Percentiles rank a stretch among this genome's conserved stretches.
phyloP scores from a whole-genome alignment of 371 early-diverging fungal genomes.

The Rhizopus delemar region DNA sequence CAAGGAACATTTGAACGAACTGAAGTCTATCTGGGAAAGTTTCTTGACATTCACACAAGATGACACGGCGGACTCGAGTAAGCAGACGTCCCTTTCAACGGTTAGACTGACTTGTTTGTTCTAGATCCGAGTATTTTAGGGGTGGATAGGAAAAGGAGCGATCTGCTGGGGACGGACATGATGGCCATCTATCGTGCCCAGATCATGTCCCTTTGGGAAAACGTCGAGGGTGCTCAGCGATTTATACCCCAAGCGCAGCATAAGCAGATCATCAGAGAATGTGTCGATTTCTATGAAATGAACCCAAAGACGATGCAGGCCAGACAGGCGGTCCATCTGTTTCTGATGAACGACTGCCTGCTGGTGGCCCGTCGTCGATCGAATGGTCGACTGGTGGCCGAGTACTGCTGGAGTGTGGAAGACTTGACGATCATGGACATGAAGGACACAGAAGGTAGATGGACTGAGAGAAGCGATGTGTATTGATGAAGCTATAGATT shows the following conservation, averaged over 20 bases:
- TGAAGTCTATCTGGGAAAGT: slow-evolving; percentile 64
- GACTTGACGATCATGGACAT: slow-evolving; percentile 82
- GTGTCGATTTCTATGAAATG: slow-evolving; percentile 75
- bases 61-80: neutral
- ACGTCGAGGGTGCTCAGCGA: slow-evolving; percentile 78
- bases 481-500: slow-evolving; percentile 21
- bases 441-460: slow-evolving; percentile 71
- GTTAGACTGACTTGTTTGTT: neutral
- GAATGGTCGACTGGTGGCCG: slow-evolving; percentile 74
- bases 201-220: slow-evolving; percentile 73
- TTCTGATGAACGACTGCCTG: slow-evolving; percentile 80
- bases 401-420: slow-evolving; percentile 72
- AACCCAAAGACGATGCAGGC: slow-evolving; percentile 74
- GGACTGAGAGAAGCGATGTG: neutral
- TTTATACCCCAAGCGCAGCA: slow-evolving; percentile 74
- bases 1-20: slow-evolving; percentile 68
- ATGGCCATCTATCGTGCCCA: slow-evolving; percentile 63
- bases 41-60: slow-evolving; percentile 27
- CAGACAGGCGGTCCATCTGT: slow-evolving; percentile 76
- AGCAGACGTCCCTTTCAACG: neutral
- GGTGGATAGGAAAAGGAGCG: slow-evolving; percentile 36
- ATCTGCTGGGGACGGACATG: slow-evolving; percentile 53
- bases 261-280: slow-evolving; percentile 81
- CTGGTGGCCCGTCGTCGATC: slow-evolving; percentile 79
- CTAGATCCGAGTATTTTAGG: slow-evolving; percentile 10